These are phyloP conservation scores for Psilocybe tampanensis DNA, from an alignment of 768 basidiomycete species.

Conservation along the genomic window DNA sequence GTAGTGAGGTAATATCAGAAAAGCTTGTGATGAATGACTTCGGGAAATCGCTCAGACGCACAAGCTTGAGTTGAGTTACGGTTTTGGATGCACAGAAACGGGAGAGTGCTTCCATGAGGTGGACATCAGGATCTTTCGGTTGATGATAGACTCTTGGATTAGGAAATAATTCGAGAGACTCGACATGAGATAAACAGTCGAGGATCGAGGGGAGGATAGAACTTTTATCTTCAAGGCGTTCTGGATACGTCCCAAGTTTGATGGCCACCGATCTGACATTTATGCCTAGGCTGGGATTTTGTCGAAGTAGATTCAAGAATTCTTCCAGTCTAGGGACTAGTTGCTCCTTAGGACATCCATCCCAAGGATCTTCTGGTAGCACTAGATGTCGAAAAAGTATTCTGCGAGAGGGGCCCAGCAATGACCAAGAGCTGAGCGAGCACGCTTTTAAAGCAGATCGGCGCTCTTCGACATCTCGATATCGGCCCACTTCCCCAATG, in stretches of 20 bases:
- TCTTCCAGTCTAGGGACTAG: not conserved
- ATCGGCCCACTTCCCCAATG: not conserved
- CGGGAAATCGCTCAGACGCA: not conserved
- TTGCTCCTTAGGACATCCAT: not conserved
- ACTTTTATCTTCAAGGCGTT: not conserved
- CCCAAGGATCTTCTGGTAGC: not conserved
- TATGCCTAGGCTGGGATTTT: not conserved
- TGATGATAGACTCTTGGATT: not conserved
- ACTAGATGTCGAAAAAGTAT: not conserved
- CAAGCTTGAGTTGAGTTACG: not conserved
- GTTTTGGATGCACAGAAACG: not conserved
- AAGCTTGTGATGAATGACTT: not conserved
- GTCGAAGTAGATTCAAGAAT: not conserved
- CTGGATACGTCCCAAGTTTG: not conserved
- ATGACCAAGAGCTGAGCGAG: not conserved
- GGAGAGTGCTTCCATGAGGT: not conserved
- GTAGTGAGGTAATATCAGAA: not conserved
- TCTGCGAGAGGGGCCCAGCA: not conserved
- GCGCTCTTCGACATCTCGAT: not conserved
- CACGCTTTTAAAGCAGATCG: not conserved
- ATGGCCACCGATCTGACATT: not conserved
- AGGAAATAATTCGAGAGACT: not conserved
- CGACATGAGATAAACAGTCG: not conserved
- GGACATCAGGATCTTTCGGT: not conserved
- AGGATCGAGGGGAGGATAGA: not conserved